A percentile compares a stretch with the other conserved stretches of the same genome.
Evolutionary conservation across 495 filamentous ascomycete species (phyloP).

Genomic region (Penicillium crystallinum): DNA sequence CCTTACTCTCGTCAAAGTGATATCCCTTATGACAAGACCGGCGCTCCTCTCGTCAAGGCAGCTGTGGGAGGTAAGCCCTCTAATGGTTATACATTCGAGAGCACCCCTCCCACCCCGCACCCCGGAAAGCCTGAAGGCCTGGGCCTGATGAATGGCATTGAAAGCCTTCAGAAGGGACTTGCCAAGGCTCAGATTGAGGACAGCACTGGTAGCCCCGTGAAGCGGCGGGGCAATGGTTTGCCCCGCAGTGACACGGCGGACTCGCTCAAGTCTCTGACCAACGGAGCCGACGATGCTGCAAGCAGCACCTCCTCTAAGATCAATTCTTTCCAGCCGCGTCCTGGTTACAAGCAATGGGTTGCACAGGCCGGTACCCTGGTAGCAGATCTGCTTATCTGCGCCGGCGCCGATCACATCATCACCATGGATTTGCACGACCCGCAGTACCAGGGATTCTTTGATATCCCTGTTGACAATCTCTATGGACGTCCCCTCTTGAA

Average conservation of each 20-base stretch:
- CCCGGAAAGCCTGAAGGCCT: constrained; percentile 59
- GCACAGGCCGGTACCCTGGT: constrained; percentile 95
- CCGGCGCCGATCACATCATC: constrained; percentile 93
- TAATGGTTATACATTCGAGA: constrained; percentile 86
- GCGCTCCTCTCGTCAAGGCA: constrained; percentile 76
- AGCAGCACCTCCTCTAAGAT: constrained; percentile 44
- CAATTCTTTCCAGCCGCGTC: constrained; percentile 67
- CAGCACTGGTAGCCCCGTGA: constrained; percentile 40
- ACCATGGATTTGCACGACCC: constrained; percentile 96
- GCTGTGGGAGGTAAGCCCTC: constrained; percentile 44
- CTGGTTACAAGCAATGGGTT: constrained; percentile 97
- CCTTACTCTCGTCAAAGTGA: constrained; percentile 95
- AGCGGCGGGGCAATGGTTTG: constrained; percentile 35
- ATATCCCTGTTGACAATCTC: constrained; percentile 95
- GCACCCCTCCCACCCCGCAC: constrained; percentile 77
- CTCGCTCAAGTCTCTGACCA: constrained; percentile 46
- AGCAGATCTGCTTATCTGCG: constrained; percentile 89
- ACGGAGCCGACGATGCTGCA: constrained; percentile 50
- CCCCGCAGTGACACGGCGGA: constrained; percentile 59
- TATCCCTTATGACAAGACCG: constrained; percentile 89
- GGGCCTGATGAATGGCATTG: constrained; percentile 57
- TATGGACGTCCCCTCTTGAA: constrained; percentile 84
- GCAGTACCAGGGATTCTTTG: constrained; percentile 98
- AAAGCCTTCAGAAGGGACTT: constrained; percentile 61
- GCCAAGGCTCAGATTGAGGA: constrained; percentile 56